Evolutionary conservation across 2,329 filamentous ascomycete species (phyloP).

Genomic region (Thelonectria rubi): DNA sequence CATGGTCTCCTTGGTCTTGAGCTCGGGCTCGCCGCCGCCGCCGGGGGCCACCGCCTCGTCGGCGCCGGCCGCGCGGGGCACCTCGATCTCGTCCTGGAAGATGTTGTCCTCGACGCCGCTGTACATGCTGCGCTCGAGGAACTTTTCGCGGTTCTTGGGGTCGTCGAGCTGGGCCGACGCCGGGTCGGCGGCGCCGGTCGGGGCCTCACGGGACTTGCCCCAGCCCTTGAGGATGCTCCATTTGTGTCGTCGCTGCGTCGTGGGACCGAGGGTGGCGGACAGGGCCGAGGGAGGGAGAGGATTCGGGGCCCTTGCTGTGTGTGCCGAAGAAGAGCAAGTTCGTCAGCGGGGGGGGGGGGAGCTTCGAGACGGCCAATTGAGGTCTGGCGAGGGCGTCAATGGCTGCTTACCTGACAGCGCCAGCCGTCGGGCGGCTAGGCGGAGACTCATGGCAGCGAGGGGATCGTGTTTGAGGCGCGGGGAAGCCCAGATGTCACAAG

Average conservation of each 20-base stretch:
- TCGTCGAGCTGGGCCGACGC: conserved; percentile 51
- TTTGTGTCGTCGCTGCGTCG: conserved; percentile 52
- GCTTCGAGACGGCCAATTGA: conserved; percentile 32
- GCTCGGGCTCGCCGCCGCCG: conserved; percentile 47
- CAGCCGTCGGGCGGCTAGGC: conserved; percentile 69
- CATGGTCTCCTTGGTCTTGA: conserved; percentile 61
- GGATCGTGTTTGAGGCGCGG: conserved; percentile 28
- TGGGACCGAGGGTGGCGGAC: conserved; percentile 29
- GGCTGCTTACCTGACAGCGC: conserved; percentile 64
- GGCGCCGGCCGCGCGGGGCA: conserved; percentile 41
- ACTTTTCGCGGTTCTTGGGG: conserved; percentile 53
- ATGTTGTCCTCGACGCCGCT: conserved; percentile 64
- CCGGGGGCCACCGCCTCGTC: conserved; percentile 24
- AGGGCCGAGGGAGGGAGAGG: conserved; percentile 31
- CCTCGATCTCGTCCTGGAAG: conserved; percentile 67
- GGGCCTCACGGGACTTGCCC: conserved; percentile 46
- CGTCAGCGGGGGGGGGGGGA: conserved; percentile 19
- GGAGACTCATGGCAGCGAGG: conserved; percentile 68
- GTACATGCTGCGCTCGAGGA: conserved; percentile 51
- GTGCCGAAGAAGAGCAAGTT: conserved; percentile 14
- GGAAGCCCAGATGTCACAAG: conserved; percentile 35
- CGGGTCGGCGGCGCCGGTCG: conserved; percentile 41
- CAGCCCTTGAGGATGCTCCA: conserved; percentile 53
- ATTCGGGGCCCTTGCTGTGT: conserved; percentile 37
- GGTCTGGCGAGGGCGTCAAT: conserved; percentile 7